Conservation (phyloP, 2,329 filamentous ascomycete genomes). For the Thelonectria rubi region DNA sequence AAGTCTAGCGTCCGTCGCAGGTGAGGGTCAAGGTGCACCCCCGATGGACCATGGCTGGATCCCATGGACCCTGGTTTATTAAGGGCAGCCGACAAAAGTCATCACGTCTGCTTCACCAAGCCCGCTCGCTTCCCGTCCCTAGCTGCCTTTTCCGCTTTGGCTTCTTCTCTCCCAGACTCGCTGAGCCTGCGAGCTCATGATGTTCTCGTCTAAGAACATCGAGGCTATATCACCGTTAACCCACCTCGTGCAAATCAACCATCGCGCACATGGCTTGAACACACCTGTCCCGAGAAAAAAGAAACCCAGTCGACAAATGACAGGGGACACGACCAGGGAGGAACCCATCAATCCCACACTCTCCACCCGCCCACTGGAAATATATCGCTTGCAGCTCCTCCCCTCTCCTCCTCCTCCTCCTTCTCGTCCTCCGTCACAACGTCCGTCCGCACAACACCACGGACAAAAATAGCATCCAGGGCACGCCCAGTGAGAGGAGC, state of each 20-base stretch:
- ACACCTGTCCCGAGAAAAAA: too few species aligned
- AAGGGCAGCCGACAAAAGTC: conserved; percentile 11
- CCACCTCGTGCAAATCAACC: too few species aligned
- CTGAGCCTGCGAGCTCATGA: too few species aligned
- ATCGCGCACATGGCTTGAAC: too few species aligned
- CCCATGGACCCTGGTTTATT: conserved; percentile 17
- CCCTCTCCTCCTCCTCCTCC: not conserved
- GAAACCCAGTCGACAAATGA: not conserved
- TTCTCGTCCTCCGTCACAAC: not conserved
- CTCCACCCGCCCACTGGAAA: too few species aligned
- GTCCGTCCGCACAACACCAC: not conserved
- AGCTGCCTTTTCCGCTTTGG: too few species aligned
- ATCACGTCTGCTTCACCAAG: too few species aligned
- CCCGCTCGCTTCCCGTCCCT: too few species aligned
- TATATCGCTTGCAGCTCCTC: conserved; percentile 13
- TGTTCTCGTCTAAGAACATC: too few species aligned
- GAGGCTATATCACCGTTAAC: too few species aligned
- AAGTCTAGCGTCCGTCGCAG: conserved; percentile 14
- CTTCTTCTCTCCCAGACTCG: too few species aligned
- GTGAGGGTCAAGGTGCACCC: conserved; percentile 8
- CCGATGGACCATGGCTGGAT: conserved; percentile 19
- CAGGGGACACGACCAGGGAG: not conserved
- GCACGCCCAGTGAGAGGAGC: not conserved
- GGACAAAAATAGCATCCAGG: conserved; percentile 16
- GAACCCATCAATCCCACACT: conserved; percentile 16